Percentiles rank a stretch among this genome's conserved stretches.
These are phyloP conservation scores for Brasenia schreberi DNA, from an alignment of 164 flowering plant genomes.

Conservation along the genomic window DNA sequence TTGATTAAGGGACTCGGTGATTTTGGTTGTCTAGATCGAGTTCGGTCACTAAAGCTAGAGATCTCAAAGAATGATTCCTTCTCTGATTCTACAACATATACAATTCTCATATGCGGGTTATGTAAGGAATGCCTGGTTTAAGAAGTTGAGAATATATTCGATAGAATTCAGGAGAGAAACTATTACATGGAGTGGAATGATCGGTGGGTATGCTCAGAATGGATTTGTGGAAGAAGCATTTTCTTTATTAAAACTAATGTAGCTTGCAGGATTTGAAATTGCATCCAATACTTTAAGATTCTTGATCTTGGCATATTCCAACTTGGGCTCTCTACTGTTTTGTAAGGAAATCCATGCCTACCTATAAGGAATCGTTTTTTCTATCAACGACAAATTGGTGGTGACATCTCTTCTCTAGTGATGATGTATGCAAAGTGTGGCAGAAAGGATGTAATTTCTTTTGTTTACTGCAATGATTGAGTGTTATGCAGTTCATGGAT, in stretches of 20 bases:
- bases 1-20: constrained; percentile 74
- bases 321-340: constrained; percentile 30
- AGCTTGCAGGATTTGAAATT: constrained; percentile 14
- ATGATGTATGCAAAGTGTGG: constrained; percentile 59
- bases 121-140: constrained; percentile 55
- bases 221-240: constrained; percentile 34
- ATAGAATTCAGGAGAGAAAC: constrained; percentile 20
- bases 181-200: constrained; percentile 31
- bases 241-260: constrained; percentile 24
- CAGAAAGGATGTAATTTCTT: not conserved
- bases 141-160: constrained; percentile 56
- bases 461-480: no score
- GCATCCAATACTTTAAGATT: constrained; percentile 17
- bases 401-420: constrained; percentile 42
- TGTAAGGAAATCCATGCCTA: constrained; percentile 49
- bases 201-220: constrained; percentile 30
- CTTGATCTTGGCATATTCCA: constrained; percentile 24
- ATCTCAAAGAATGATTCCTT: constrained; percentile 35
- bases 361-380: constrained; percentile 19
- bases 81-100: constrained; percentile 51
- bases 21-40: constrained; percentile 42
- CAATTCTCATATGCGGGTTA: constrained; percentile 68
- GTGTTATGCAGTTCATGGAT: no score
- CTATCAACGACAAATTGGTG: constrained; percentile 9
- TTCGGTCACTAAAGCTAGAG: constrained; percentile 52